Base-by-base conservation (phyloP, 768 basidiomycete species). In the Rhodocollybia butyracea region DNA sequence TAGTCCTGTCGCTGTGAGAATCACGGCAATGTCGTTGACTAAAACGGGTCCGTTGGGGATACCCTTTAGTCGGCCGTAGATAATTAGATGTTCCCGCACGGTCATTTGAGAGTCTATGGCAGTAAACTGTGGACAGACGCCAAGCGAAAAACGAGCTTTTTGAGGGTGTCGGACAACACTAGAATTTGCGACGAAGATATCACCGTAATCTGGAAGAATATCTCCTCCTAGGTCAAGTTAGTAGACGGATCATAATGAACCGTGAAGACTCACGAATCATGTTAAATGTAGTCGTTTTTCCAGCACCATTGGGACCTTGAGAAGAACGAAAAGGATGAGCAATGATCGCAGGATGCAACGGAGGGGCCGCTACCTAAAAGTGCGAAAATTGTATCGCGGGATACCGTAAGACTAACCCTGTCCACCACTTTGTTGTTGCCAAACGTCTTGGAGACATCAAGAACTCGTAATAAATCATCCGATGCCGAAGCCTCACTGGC, bases 221-320 rank as follows among this genome's bases (percentile, higher is more conserved):
- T 89, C 84, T 0, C 87, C 88, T 24, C 87, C 86, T 88, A 59
- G 43, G 26, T 34, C 12, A 54, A 46, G n/a, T 24, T 34, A 29
- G 43, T 46, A 38, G 34, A 46, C 27, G 41, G 12, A 19, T 36
- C 45, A 10, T 46, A 7, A 38, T 40, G 42, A 38, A 36, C 48
- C 10, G 21, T 26, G 39, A 0, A 17, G 21, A 75, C 86, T 55
- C 62, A 87, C 88, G 84, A 57, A 92, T 90, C 63, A 89, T 79
- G 59, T 89, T 88, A 68, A 91, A 89, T 0, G 84, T 86, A 0
- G 90, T 90, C 11, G 88, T 91, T 68, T 91, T 91, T 0, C 90
- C 89, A 8, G 89, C 90, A 6, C 90, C 90, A 60, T 91, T 92
- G 1, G 90, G 90, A 1, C 90, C n/a, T n/a, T n/a, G n/a, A n/a